Evolutionary conservation across 2,329 filamentous ascomycete species (phyloP).

Genomic region (Aspergillus sp.): DNA sequence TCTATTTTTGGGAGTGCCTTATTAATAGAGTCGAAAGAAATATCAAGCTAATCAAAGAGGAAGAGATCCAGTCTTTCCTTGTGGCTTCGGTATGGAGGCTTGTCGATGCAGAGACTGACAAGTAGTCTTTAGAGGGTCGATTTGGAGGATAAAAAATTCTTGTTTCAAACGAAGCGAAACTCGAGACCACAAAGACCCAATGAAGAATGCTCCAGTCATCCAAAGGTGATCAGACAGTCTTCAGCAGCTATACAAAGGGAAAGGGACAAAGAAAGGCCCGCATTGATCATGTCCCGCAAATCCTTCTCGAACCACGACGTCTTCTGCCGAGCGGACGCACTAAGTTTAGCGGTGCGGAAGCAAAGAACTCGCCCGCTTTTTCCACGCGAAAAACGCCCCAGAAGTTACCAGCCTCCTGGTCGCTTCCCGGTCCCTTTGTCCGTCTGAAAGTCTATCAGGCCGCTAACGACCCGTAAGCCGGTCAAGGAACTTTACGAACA

Average conservation of each 20-base stretch:
- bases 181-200: not conserved
- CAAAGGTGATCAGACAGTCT: not conserved
- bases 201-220: not conserved
- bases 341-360: constrained; percentile 21
- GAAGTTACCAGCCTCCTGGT: constrained; percentile 29
- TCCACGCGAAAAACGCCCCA: constrained; percentile 26
- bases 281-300: constrained; percentile 9
- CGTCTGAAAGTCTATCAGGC: constrained; percentile 21
- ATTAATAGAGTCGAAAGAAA: not conserved
- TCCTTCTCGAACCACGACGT: constrained; percentile 10
- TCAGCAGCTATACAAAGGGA: constrained; percentile 4
- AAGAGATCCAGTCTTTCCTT: not conserved
- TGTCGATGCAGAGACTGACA: not conserved
- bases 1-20: not conserved
- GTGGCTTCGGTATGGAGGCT: not conserved
- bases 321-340: constrained; percentile 13
- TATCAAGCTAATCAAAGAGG: not conserved
- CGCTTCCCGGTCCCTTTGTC: constrained; percentile 18
- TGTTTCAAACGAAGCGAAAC: not conserved
- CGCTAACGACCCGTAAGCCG: constrained; percentile 13
- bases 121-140: not conserved
- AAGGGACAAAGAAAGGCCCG: not conserved
- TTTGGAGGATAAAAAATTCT: not conserved
- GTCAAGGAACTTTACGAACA: constrained; percentile 9
- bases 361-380: constrained; percentile 20